phyloP scores from a whole-genome alignment of 257 asterid species.

The Jasminum sambac region DNA sequence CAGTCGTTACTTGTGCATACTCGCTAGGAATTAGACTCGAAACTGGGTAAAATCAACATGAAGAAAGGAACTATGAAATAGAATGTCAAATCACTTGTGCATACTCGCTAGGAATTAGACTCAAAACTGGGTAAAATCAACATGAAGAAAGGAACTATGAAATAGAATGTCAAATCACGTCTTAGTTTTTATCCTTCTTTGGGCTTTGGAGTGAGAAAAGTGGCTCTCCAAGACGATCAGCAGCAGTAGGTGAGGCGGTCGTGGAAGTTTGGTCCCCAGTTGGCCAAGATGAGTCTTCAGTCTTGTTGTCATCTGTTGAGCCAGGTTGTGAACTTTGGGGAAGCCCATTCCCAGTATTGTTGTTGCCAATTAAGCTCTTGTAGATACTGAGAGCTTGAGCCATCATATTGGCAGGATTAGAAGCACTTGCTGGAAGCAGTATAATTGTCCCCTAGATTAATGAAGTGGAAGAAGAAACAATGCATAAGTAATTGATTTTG shows the following conservation, averaged over 20 bases:
- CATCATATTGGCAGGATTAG: slow-evolving; percentile 73
- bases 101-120: background rate
- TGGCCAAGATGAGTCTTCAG: slow-evolving; percentile 21
- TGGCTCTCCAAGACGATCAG: slow-evolving; percentile 27
- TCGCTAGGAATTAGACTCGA: background rate
- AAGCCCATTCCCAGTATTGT: background rate
- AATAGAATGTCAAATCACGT: background rate
- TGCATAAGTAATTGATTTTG: background rate
- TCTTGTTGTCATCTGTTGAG: slow-evolving; percentile 22
- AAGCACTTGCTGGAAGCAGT: slow-evolving; percentile 71
- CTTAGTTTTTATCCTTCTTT: slow-evolving; percentile 27
- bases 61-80: background rate
- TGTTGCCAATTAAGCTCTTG: slow-evolving; percentile 30
- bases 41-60: background rate
- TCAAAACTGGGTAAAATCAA: background rate
- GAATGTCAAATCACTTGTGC: slow-evolving; percentile 1
- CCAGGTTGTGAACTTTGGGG: slow-evolving; percentile 23
- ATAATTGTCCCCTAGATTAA: slow-evolving; percentile 69
- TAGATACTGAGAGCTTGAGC: slow-evolving; percentile 67
- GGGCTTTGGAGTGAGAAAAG: slow-evolving; percentile 49
- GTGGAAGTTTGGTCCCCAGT: slow-evolving; percentile 25
- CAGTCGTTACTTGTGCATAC: background rate
- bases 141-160: background rate
- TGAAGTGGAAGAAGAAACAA: background rate
- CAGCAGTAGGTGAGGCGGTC: slow-evolving; percentile 14